Evolutionary conservation across 441 rosid species (phyloP), one percentile per base, ranked within the genome.

Genomic region (Corymbia calophylla): DNA sequence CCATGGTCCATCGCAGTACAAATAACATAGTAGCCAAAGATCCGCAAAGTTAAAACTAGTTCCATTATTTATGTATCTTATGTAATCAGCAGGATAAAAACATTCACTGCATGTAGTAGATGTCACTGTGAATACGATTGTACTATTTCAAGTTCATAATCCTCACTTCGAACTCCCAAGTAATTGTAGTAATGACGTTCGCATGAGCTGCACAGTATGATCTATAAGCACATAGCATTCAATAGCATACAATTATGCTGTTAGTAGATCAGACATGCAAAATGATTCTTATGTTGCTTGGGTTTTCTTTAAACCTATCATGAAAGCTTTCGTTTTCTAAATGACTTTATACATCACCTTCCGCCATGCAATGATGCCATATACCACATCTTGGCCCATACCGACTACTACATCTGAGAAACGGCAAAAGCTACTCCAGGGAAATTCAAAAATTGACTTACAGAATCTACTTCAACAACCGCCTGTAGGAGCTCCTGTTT

Each of bases 401-500:
- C n/a, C n/a, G 1, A 73, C 84, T 73, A n/a, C 51, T 77, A 44
- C 17, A 39, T 11, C 12, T 77, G 84, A 44, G 84, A 87, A 87
- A 18, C 14, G 87, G 82, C 35, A 88, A 87, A 56, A 53, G 47
- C 53, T 56, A 9, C 35, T 70, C 0, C 54, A 62, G 54, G 80
- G 15, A 88, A 86, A 56, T 53, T 87, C 86, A 23, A 88, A 81
- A 87, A 88, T 55, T 11, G 87, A 91, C 98, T 93, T 93, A 96
- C 98, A 49, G 97, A 91, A 88, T 95, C 99, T 48, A 92, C 94
- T 93, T 97, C 99, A 31, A 97, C 92, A 48, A 95, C 92, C 5
- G 88, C 90, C 91, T 95, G 98, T 51, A 95, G 90, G 86, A 97
- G 96, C 94, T 96, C 98, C 88, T 95, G 96, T 81, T 97, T 99